Conservation (phyloP, 176 grass and related monocot species). For the Lolium perenne region DNA sequence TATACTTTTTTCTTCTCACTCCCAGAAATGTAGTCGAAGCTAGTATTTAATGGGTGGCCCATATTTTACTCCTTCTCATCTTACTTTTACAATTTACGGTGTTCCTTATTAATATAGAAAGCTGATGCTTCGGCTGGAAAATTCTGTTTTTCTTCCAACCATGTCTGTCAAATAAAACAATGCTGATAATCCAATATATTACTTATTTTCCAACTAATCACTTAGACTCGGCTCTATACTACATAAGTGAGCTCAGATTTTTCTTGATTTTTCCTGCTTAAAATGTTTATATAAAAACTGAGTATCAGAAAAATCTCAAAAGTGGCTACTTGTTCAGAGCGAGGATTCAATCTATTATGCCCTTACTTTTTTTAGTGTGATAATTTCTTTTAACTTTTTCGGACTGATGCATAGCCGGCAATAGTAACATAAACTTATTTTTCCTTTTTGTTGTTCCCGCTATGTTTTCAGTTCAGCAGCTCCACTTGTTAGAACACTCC, state of each 20-base stretch:
- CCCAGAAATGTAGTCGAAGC: not conserved
- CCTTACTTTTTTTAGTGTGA: not conserved
- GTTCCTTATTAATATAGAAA: not conserved
- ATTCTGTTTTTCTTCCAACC: not conserved
- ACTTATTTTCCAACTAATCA: not conserved
- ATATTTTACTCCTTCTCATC: not conserved
- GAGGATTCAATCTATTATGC: not conserved
- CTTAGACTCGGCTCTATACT: not conserved
- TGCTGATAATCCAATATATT: not conserved
- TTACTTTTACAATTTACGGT: constrained; percentile 8
- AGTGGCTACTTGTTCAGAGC: not conserved
- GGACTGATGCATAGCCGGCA: not conserved
- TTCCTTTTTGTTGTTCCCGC: not conserved
- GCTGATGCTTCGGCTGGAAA: not conserved
- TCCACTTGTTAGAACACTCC: constrained; percentile 82
- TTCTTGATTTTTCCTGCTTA: not conserved
- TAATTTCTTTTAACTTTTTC: constrained; percentile 6
- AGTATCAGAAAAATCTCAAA: not conserved
- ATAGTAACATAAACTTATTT: constrained; percentile 18
- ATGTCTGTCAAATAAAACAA: not conserved
- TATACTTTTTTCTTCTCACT: not conserved
- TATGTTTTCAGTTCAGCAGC: constrained; percentile 75
- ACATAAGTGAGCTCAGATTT: not conserved
- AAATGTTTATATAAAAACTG: not conserved
- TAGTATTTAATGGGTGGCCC: not conserved